Percentiles rank a stretch among this genome's conserved stretches.
Evolutionary conservation across 352 stramenopile species (phyloP).

Genomic region (Paralagenidium karlingii): DNA sequence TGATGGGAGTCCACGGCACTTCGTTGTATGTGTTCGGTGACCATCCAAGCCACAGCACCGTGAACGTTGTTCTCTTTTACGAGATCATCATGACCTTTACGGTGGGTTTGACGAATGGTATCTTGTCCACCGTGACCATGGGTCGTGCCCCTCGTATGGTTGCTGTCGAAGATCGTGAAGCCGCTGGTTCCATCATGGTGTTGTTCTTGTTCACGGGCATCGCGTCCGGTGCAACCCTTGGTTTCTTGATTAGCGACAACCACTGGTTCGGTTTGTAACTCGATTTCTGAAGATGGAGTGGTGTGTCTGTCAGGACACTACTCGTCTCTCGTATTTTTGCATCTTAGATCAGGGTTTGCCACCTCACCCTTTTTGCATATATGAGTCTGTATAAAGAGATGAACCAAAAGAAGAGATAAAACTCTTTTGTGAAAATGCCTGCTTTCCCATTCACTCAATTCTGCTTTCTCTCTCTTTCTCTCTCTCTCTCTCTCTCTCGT

Average conservation of each 20-base stretch:
- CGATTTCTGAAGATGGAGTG: too few relatives aligned
- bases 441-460: too few relatives aligned
- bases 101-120: slow-evolving; percentile 33
- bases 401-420: too few relatives aligned
- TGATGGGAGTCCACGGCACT: slow-evolving; percentile 32
- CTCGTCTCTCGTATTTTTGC: too few relatives aligned
- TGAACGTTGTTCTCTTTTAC: slow-evolving; percentile 13
- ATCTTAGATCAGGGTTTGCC: too few relatives aligned
- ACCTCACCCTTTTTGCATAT: too few relatives aligned
- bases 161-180: slow-evolving; percentile 36
- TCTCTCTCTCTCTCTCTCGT: too few relatives aligned
- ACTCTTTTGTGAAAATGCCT: too few relatives aligned
- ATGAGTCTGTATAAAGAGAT: too few relatives aligned
- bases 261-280: slow-evolving; percentile 15
- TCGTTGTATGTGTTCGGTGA: slow-evolving; percentile 42
- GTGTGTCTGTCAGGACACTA: too few relatives aligned
- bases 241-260: slow-evolving; percentile 33
- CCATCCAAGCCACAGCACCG: too few relatives aligned
- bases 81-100: slow-evolving; percentile 32
- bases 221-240: slow-evolving; percentile 21
- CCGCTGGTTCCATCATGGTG: slow-evolving; percentile 44
- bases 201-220: slow-evolving; percentile 43
- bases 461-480: too few relatives aligned
- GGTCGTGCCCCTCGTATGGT: slow-evolving; percentile 31
- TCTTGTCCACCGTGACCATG: slow-evolving; percentile 56